Conservation (phyloP, 2,329 filamentous ascomycete species). For the Colletotrichum sublineola region DNA sequence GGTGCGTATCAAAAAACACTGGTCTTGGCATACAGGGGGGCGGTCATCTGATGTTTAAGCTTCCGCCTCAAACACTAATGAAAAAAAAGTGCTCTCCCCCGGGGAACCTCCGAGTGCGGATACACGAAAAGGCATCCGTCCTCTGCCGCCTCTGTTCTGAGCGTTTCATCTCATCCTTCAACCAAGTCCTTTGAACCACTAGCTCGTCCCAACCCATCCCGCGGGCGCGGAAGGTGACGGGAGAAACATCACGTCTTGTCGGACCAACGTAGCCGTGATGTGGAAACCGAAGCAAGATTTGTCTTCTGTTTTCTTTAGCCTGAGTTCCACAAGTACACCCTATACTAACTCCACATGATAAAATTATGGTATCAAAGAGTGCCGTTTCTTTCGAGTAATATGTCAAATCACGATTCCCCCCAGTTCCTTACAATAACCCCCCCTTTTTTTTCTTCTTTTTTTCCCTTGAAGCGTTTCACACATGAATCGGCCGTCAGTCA, state of each 20-base stretch:
- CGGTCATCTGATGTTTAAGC: slow-evolving; percentile 40
- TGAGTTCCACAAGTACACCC: not conserved
- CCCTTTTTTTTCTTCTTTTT: not conserved
- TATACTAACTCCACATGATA: slow-evolving; percentile 14
- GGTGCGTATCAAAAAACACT: slow-evolving; percentile 18
- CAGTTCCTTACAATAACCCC: slow-evolving; percentile 2
- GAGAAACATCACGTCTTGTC: slow-evolving; percentile 34
- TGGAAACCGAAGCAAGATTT: slow-evolving; percentile 26
- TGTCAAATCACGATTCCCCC: slow-evolving; percentile 4
- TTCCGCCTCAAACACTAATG: slow-evolving; percentile 42
- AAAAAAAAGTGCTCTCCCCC: slow-evolving; percentile 2
- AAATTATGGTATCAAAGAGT: slow-evolving; percentile 35
- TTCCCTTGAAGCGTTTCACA: slow-evolving; percentile 20
- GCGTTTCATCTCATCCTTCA: slow-evolving; percentile 41
- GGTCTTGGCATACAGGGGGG: slow-evolving; percentile 30
- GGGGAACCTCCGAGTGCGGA: slow-evolving; percentile 14
- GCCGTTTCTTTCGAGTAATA: slow-evolving; percentile 26
- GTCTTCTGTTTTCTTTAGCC: slow-evolving; percentile 17
- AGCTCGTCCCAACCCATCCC: slow-evolving; percentile 35
- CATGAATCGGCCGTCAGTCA: slow-evolving; percentile 39
- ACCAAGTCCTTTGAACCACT: slow-evolving; percentile 33
- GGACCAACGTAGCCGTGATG: slow-evolving; percentile 28
- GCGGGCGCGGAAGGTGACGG: slow-evolving; percentile 28
- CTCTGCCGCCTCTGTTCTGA: slow-evolving; percentile 6
- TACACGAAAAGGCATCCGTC: not conserved